Conservation (phyloP, 2,329 filamentous ascomycete genomes). For the Talaromyces sp. region DNA sequence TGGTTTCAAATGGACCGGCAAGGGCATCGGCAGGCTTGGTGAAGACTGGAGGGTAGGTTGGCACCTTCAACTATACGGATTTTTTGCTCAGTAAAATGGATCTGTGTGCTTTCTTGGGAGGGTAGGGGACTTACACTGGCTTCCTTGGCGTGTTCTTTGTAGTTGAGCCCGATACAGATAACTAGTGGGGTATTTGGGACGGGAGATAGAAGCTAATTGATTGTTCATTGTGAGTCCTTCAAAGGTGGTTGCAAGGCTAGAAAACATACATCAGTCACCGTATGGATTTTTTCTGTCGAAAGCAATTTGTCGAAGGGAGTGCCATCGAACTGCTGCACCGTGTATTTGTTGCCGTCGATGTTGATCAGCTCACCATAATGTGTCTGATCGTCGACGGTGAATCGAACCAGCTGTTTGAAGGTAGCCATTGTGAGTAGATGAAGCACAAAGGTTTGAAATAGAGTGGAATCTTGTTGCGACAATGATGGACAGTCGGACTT, state of each 20-base stretch:
- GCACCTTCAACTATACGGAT: not conserved
- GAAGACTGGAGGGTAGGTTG: constrained; percentile 23
- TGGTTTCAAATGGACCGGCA: constrained; percentile 6
- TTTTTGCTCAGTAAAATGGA: not conserved
- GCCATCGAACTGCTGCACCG: constrained; percentile 8
- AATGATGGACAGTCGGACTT: no score
- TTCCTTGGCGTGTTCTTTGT: constrained; percentile 21
- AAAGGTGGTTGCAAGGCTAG: no score
- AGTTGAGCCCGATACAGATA: constrained; percentile 23
- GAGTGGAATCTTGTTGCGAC: not conserved
- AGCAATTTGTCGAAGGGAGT: constrained; percentile 1
- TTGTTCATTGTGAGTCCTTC: no score
- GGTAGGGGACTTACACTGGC: constrained; percentile 12
- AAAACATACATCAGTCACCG: not conserved
- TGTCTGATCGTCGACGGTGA: not conserved
- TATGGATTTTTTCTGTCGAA: not conserved
- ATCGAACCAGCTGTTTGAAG: constrained; percentile 12
- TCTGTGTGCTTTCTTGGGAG: not conserved
- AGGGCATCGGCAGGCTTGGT: constrained; percentile 13
- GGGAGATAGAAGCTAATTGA: constrained; percentile 7
- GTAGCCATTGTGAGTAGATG: constrained; percentile 1
- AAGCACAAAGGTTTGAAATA: no score
- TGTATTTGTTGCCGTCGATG: constrained; percentile 4
- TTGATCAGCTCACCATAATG: constrained; percentile 10
- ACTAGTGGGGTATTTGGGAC: constrained; percentile 16